A percentile compares a stretch with the other conserved stretches of the same genome.
These are phyloP conservation scores for Capronia epimyces DNA, from an alignment of 2,329 filamentous ascomycete genomes.

Conservation along the genomic window DNA sequence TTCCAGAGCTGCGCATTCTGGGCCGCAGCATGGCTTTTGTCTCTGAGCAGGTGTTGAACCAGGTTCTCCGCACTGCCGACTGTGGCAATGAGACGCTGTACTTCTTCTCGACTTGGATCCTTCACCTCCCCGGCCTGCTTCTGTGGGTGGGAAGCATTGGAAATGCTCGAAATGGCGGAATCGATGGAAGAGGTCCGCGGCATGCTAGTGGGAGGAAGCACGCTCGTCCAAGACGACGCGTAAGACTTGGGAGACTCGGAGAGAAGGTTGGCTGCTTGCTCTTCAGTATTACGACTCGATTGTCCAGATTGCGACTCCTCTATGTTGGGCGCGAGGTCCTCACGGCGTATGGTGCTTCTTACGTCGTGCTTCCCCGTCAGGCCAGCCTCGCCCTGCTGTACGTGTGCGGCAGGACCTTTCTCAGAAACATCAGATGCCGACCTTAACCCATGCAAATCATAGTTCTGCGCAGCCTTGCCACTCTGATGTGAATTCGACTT, in stretches of 20 bases:
- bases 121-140: slow-evolving; percentile 54
- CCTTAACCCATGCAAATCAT: slow-evolving; percentile 2
- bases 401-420: slow-evolving; percentile 4
- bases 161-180: slow-evolving; percentile 78
- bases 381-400: slow-evolving; percentile 8
- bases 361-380: slow-evolving; percentile 2
- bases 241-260: slow-evolving; percentile 19
- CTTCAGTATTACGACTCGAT: background rate
- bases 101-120: slow-evolving; percentile 62
- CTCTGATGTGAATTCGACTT: slow-evolving; percentile 9
- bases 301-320: background rate
- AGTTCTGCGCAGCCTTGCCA: background rate
- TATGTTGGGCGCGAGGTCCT: background rate
- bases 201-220: slow-evolving; percentile 29
- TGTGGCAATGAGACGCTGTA: slow-evolving; percentile 70
- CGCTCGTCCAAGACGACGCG: slow-evolving; percentile 6
- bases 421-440: slow-evolving; percentile 10
- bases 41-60: slow-evolving; percentile 79
- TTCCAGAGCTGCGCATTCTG: slow-evolving; percentile 94
- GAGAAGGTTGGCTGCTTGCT: slow-evolving; percentile 3
- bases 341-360: background rate
- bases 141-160: slow-evolving; percentile 52
- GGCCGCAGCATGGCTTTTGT: slow-evolving; percentile 80
- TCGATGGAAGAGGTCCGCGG: slow-evolving; percentile 85
- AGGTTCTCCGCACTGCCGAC: slow-evolving; percentile 86